Conservation (phyloP, 2,329 filamentous ascomycete genomes). For the Chalaropsis thielavioides region DNA sequence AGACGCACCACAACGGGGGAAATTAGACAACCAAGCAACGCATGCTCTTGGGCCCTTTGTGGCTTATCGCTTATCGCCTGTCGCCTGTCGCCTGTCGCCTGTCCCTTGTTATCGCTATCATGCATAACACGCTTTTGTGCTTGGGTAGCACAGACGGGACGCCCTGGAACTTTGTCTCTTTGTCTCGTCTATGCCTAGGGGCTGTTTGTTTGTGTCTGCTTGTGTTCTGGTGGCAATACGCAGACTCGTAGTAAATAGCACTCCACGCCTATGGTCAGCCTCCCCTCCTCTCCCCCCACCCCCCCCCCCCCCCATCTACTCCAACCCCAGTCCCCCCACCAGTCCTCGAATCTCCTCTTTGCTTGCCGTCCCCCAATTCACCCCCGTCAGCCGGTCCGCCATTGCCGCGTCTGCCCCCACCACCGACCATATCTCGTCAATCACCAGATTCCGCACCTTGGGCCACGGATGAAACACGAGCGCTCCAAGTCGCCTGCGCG, state of each 20-base stretch:
- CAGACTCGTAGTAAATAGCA: too few species aligned
- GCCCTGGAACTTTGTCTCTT: too few species aligned
- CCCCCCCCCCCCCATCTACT: conserved; percentile 17
- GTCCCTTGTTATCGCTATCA: background rate
- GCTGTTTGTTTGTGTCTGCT: too few species aligned
- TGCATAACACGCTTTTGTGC: background rate
- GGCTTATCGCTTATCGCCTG: background rate
- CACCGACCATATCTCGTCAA: conserved; percentile 45
- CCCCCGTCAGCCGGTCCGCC: conserved; percentile 31
- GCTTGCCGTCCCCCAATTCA: conserved; percentile 44
- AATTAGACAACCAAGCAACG: background rate
- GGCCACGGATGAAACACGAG: conserved; percentile 76
- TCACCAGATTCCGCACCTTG: conserved; percentile 45
- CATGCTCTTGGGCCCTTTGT: background rate
- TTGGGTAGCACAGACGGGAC: background rate
- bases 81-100: background rate
- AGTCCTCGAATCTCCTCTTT: conserved; percentile 32
- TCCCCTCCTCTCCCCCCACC: too few species aligned
- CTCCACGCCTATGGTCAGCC: too few species aligned
- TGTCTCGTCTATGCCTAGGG: too few species aligned
- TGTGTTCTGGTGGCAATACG: too few species aligned
- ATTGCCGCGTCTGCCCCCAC: conserved; percentile 23
- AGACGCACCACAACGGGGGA: background rate
- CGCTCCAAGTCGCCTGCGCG: conserved; percentile 52
- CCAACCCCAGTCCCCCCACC: conserved; percentile 31